Percentiles rank a stretch among this genome's conserved stretches.
Evolutionary conservation across 495 filamentous ascomycete genomes (phyloP).

Genomic region (Emericellopsis terricola): DNA sequence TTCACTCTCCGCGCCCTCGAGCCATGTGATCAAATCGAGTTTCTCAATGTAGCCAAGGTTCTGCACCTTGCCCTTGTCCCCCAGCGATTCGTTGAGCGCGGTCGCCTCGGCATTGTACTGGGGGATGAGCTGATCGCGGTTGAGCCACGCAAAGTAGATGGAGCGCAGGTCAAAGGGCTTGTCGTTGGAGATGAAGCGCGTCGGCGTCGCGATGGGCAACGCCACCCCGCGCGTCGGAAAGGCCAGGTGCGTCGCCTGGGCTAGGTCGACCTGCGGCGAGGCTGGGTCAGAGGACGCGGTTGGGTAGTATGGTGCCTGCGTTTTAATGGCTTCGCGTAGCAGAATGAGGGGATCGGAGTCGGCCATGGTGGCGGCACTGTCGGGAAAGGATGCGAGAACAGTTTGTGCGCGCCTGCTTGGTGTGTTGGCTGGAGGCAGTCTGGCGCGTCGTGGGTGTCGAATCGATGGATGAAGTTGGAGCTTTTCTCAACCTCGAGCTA

Average conservation of each 20-base stretch:
- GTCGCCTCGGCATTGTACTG: conserved; percentile 77
- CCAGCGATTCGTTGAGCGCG: conserved; percentile 63
- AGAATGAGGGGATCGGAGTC: conserved; percentile 56
- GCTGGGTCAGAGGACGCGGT: conserved; percentile 44
- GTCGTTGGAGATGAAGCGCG: conserved; percentile 59
- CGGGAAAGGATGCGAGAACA: conserved; percentile 1
- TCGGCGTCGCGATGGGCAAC: conserved; percentile 57
- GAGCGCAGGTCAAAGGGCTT: conserved; percentile 73
- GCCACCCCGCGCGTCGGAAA: conserved; percentile 47
- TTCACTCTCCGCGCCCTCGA: conserved; percentile 80
- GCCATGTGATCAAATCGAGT: conserved; percentile 76
- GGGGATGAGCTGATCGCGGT: conserved; percentile 70
- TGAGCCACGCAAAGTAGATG: conserved; percentile 88
- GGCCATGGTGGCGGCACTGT: conserved; percentile 13
- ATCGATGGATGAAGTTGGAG: no score
- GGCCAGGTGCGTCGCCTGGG: conserved; percentile 63
- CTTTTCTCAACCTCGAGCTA: no score
- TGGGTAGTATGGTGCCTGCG: conserved; percentile 43
- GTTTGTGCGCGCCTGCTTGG: background rate
- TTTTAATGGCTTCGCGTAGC: conserved; percentile 60
- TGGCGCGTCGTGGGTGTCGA: no score
- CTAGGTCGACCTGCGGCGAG: conserved; percentile 31
- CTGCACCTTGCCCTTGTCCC: conserved; percentile 42
- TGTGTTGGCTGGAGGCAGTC: background rate
- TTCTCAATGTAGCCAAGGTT: conserved; percentile 80